phyloP scores from a whole-genome alignment of 495 filamentous ascomycete species.

The Talaromyces borbonicus region DNA sequence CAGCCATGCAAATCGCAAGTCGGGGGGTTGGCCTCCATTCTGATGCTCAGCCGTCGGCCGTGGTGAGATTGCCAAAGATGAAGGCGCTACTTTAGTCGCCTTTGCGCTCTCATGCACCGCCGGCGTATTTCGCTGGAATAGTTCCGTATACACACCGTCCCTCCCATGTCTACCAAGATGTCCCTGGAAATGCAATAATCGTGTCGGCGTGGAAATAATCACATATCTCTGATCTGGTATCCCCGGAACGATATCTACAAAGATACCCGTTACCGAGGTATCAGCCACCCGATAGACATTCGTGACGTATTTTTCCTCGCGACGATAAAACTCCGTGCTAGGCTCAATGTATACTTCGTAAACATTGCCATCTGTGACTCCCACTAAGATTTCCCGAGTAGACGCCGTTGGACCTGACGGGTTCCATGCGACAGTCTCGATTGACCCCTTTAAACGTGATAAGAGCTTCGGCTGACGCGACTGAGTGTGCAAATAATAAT shows the following conservation, averaged over 20 bases:
- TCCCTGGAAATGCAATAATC: slow-evolving; percentile 69
- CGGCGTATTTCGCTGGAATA: slow-evolving; percentile 82
- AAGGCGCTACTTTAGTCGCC: slow-evolving; percentile 45
- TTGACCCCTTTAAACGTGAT: slow-evolving; percentile 75
- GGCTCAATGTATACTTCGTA: slow-evolving; percentile 96
- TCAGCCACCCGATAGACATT: slow-evolving; percentile 68
- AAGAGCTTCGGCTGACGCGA: slow-evolving; percentile 77
- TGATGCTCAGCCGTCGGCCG: slow-evolving; percentile 44
- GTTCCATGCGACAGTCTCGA: slow-evolving; percentile 91
- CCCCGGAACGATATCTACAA: slow-evolving; percentile 60
- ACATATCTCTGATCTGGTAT: slow-evolving; percentile 63
- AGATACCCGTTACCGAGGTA: slow-evolving; percentile 70
- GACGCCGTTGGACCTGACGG: slow-evolving; percentile 92
- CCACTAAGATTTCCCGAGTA: slow-evolving; percentile 90
- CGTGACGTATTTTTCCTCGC: slow-evolving; percentile 88
- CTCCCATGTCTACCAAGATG: slow-evolving; percentile 60
- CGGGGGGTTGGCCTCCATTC: slow-evolving; percentile 38
- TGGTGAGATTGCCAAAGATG: slow-evolving; percentile 64
- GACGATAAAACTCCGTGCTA: slow-evolving; percentile 82
- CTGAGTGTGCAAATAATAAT: slow-evolving; percentile 95
- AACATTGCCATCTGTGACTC: slow-evolving; percentile 82
- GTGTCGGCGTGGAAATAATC: slow-evolving; percentile 63
- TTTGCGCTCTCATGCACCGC: slow-evolving; percentile 56
- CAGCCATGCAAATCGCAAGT: slow-evolving; percentile 84
- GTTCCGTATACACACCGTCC: slow-evolving; percentile 75